Evolutionary conservation across 148 eudicot genomes (phyloP).

Genomic region (Fagopyrum homotropicum): DNA sequence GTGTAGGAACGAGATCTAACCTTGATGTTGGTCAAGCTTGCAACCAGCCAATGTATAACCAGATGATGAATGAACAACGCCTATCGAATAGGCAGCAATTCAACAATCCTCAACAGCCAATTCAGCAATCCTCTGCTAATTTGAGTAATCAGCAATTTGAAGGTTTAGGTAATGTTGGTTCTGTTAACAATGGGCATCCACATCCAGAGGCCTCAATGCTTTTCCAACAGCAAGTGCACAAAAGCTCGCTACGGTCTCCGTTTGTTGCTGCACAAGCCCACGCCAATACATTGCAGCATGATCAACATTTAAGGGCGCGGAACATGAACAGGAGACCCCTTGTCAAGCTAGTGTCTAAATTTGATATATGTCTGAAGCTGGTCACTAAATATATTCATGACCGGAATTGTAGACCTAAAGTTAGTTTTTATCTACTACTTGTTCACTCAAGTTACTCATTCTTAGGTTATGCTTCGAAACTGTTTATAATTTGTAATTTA

Average conservation of each 20-base stretch:
- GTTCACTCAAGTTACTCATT: background rate
- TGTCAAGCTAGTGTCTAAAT: slow-evolving; percentile 55
- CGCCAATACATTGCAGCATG: slow-evolving; percentile 61
- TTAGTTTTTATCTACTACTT: slow-evolving; percentile 18
- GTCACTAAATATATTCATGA: slow-evolving; percentile 85
- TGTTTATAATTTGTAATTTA: background rate
- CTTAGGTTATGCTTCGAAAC: background rate
- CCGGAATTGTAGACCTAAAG: slow-evolving; percentile 90
- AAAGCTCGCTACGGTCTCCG: slow-evolving; percentile 31
- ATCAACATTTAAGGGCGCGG: slow-evolving; percentile 67
- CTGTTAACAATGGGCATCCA: slow-evolving; percentile 61
- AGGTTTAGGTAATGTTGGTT: slow-evolving; percentile 45
- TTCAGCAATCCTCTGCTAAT: slow-evolving; percentile 27
- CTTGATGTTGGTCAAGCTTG: too few species aligned
- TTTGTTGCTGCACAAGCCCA: slow-evolving; percentile 67
- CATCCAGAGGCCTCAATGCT: slow-evolving; percentile 63
- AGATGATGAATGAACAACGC: slow-evolving; percentile 56
- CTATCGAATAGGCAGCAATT: slow-evolving; percentile 23
- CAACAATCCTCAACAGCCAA: too few species aligned
- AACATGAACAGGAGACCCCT: slow-evolving; percentile 66
- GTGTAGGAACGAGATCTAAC: too few species aligned
- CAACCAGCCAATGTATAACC: slow-evolving; percentile 19
- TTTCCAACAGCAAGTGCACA: slow-evolving; percentile 41
- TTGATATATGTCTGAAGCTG: slow-evolving; percentile 85
- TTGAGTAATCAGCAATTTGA: slow-evolving; percentile 32